Percentiles rank a stretch among this genome's conserved stretches.
These are phyloP conservation scores for Sporothrix phasma DNA, from an alignment of 2,329 filamentous ascomycete species.

Conservation along the genomic window DNA sequence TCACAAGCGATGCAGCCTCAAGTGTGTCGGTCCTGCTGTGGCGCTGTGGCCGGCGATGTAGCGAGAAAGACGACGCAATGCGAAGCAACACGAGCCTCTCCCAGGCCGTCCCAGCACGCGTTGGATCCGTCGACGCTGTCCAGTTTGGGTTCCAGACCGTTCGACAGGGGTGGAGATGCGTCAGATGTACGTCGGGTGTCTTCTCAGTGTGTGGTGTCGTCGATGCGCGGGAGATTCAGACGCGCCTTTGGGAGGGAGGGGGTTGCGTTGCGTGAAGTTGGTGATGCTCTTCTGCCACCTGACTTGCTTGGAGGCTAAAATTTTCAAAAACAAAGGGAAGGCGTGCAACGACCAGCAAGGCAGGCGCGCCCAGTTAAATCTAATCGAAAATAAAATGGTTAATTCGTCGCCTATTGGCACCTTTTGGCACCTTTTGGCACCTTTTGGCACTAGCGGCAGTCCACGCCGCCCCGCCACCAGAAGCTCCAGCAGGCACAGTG, in stretches of 20 bases:
- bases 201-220: not conserved
- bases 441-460: conserved; percentile 12
- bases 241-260: not conserved
- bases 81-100: conserved; percentile 3
- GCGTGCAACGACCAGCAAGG: not conserved
- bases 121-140: not conserved
- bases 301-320: conserved; percentile 10
- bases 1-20: too few species aligned
- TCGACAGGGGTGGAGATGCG: not conserved
- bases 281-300: conserved; percentile 9
- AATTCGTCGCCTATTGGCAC: too few species aligned
- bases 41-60: not conserved
- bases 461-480: conserved; percentile 8
- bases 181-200: not conserved
- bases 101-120: conserved; percentile 4
- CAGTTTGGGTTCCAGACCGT: not conserved
- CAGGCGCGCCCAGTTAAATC: conserved; percentile 6
- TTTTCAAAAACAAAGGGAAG: conserved; percentile 12
- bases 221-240: not conserved
- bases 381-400: conserved; percentile 10
- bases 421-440: too few species aligned
- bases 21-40: too few species aligned
- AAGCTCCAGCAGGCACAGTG: conserved; percentile 1
- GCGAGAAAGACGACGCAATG: not conserved
- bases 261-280: not conserved